These are phyloP conservation scores for Lentinula detonsa DNA, from an alignment of 768 basidiomycete species.

Conservation along the genomic window DNA sequence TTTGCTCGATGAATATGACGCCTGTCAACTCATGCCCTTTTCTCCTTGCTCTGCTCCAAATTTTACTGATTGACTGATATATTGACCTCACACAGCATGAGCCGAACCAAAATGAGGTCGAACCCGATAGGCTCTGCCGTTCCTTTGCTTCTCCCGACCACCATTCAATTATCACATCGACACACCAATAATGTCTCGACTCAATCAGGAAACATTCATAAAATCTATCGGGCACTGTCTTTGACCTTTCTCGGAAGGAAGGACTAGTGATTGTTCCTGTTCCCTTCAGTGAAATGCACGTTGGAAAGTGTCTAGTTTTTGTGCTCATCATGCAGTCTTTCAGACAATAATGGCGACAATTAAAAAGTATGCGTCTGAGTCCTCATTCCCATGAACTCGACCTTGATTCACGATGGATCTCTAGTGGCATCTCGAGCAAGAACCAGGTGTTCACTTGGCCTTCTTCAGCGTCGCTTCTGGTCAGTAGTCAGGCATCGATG, in stretches of 20 bases:
- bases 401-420: background rate
- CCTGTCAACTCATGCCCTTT: background rate
- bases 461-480: constrained; percentile 23
- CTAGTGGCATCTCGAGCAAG: constrained; percentile 31
- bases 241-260: constrained; percentile 42
- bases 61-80: background rate
- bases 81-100: background rate
- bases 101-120: background rate
- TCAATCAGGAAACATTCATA: constrained; percentile 16
- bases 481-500: constrained; percentile 20
- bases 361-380: constrained; percentile 27
- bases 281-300: background rate
- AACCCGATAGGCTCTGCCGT: background rate
- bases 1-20: background rate
- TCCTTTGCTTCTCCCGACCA: background rate
- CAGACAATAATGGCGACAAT: constrained; percentile 30
- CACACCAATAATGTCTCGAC: background rate
- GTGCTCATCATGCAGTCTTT: constrained; percentile 31
- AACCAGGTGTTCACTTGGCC: constrained; percentile 9
- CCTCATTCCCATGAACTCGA: background rate
- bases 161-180: background rate
- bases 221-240: constrained; percentile 27
- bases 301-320: background rate
- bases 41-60: background rate
- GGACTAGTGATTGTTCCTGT: constrained; percentile 24